Base-by-base conservation (phyloP, 1,284 basidiomycete species). In the Fomitopsis pinicola region DNA sequence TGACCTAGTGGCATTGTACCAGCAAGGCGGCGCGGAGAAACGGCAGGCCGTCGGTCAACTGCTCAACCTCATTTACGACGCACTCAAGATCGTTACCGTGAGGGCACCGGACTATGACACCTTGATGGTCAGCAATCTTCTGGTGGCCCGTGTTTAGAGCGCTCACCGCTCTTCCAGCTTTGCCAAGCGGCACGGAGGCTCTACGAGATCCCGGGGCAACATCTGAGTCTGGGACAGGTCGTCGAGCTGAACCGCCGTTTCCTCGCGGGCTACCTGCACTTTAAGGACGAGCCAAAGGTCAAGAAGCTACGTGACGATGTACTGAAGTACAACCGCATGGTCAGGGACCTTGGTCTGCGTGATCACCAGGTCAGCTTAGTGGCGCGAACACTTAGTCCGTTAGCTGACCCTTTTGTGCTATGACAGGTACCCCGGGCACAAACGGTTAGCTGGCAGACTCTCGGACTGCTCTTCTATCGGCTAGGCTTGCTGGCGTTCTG, bases 91-190 rank as follows among this genome's bases (percentile, higher is more conserved):
- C 2, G 97, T 99, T 48, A 99, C 97, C 0, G 85, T 99, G 48
- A 83, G 96, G 60, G 95, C 97, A 8, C 95, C 97, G 1, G 97
- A 99, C 76, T 99, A 93, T 75, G 97, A 99, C 68, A 99, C 97
- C 1, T 82, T 99, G 59, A 98, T 98, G 95, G 95, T 92, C 71
- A 12, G 60, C 45, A 17, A 35, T n/a, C 59, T 62, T 54, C 33
- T 50, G 38, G 44, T n/a, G 2, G 5, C 45, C 42, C 35, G 9
- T 54, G 8, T 22, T n/a, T 17, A 48, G 60, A 22, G 36, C 15
- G 8, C 15, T 57, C 3, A 53, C 48, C n/a, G n/a, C 62, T 36
- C 56, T 40, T 60, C 53, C 63, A 93, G 92, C 84, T 97, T 63
- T 94, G 98, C 61, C 97, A 99, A 84, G 97, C 97, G 15, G 95